Conservation (phyloP, 805 yeast genomes). For the Yarrowia sp. region DNA sequence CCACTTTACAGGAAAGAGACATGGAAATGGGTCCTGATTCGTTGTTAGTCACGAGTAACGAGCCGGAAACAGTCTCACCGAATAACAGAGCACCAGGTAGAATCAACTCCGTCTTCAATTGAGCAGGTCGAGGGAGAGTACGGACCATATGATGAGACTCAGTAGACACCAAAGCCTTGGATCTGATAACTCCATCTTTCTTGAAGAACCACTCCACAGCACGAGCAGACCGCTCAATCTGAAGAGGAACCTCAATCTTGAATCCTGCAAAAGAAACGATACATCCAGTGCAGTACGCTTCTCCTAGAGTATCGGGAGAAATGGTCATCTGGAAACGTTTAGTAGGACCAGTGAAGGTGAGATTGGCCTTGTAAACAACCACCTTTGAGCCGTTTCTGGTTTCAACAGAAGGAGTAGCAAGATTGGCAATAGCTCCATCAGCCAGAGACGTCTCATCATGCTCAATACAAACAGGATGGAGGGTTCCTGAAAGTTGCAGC, state of each 20-base stretch:
- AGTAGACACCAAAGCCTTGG: slow-evolving; percentile 17
- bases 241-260: slow-evolving; percentile 19
- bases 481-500: slow-evolving; percentile 27
- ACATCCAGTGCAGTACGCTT: slow-evolving; percentile 20
- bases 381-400: slow-evolving; percentile 19
- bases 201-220: slow-evolving; percentile 10
- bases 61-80: slow-evolving; percentile 34
- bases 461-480: slow-evolving; percentile 22
- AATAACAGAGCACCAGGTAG: slow-evolving; percentile 32
- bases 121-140: slow-evolving; percentile 38
- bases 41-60: slow-evolving; percentile 31
- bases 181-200: slow-evolving; percentile 11
- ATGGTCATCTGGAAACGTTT: slow-evolving; percentile 19
- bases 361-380: slow-evolving; percentile 19
- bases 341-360: background rate
- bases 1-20: slow-evolving; percentile 28
- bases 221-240: background rate
- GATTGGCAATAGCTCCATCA: background rate
- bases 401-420: background rate
- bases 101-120: slow-evolving; percentile 30
- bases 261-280: slow-evolving; percentile 6
- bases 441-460: slow-evolving; percentile 27
- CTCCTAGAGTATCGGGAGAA: background rate
- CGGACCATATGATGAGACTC: slow-evolving; percentile 28
- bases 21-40: slow-evolving; percentile 35